phyloP scores from a whole-genome alignment of 192 early-diverging fungal genomes.

The Coemansia sp. region DNA sequence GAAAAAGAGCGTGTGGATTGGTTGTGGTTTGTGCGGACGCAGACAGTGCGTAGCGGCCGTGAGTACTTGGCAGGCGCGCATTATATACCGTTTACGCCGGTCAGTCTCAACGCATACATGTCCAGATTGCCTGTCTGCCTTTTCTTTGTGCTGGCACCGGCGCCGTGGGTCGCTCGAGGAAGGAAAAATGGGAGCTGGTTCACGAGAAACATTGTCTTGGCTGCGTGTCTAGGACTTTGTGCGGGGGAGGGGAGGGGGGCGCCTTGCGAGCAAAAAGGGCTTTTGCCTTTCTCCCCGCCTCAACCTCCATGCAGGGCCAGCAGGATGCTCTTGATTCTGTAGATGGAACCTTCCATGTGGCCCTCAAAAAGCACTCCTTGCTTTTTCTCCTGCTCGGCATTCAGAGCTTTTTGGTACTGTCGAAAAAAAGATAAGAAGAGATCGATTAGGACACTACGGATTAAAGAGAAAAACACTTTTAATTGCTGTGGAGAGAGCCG shows the following conservation, averaged over 20 bases:
- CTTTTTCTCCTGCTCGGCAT: background rate
- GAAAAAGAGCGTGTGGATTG: no score
- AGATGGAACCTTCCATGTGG: background rate
- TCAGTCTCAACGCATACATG: no score
- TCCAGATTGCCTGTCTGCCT: no score
- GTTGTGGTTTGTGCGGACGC: background rate
- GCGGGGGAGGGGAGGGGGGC: background rate
- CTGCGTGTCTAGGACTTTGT: background rate
- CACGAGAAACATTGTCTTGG: background rate
- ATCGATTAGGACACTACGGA: background rate
- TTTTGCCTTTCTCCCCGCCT: no score
- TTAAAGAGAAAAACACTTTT: background rate
- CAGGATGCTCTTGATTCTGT: no score
- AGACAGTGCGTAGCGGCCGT: no score
- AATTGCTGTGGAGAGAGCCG: slow-evolving; percentile 14
- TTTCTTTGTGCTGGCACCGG: background rate
- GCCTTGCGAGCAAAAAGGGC: background rate
- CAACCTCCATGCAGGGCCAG: no score
- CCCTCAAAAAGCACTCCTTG: background rate
- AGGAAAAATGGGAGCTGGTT: background rate
- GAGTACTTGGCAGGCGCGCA: no score
- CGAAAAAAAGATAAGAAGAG: background rate
- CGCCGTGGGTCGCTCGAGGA: background rate
- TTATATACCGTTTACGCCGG: no score
- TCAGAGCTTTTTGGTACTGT: no score